phyloP scores from a whole-genome alignment of 805 yeast genomes.

The Nakazawaea sp. region DNA sequence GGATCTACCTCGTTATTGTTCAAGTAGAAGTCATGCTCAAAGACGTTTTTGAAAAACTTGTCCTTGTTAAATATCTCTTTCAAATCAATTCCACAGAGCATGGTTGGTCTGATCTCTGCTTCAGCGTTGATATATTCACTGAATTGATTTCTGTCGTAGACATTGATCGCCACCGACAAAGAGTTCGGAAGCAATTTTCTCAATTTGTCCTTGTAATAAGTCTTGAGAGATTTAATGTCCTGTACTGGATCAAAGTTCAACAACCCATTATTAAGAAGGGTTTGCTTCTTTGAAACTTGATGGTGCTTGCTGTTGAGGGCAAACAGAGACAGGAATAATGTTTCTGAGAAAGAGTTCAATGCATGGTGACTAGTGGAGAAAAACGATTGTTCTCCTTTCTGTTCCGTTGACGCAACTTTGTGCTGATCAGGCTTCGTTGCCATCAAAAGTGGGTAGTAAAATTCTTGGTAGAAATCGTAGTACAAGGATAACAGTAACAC shows the following conservation, averaged over 20 bases:
- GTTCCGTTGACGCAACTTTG: neutral
- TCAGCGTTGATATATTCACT: conserved; percentile 5
- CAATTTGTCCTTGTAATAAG: conserved; percentile 1
- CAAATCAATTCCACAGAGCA: neutral
- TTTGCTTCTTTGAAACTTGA: conserved; percentile 5
- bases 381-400: neutral
- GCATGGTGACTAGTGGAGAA: neutral
- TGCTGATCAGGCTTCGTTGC: neutral
- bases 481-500: conserved; percentile 7
- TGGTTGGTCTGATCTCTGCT: conserved; percentile 3
- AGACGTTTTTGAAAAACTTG: conserved; percentile 9
- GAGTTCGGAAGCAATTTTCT: conserved; percentile 2
- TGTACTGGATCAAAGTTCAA: conserved; percentile 3
- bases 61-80: conserved; percentile 8
- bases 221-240: conserved; percentile 2
- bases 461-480: conserved; percentile 4
- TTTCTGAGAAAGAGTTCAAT: conserved; percentile 3
- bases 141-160: neutral
- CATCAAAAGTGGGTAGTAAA: conserved; percentile 7
- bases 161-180: neutral
- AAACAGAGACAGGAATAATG: conserved; percentile 5
- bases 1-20: conserved; percentile 10
- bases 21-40: conserved; percentile 6
- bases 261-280: conserved; percentile 4
- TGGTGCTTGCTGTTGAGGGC: conserved; percentile 5